Percentiles rank a stretch among this genome's conserved stretches.
phyloP scores from a whole-genome alignment of 208 protist species.

The Porcisia hertigi region DNA sequence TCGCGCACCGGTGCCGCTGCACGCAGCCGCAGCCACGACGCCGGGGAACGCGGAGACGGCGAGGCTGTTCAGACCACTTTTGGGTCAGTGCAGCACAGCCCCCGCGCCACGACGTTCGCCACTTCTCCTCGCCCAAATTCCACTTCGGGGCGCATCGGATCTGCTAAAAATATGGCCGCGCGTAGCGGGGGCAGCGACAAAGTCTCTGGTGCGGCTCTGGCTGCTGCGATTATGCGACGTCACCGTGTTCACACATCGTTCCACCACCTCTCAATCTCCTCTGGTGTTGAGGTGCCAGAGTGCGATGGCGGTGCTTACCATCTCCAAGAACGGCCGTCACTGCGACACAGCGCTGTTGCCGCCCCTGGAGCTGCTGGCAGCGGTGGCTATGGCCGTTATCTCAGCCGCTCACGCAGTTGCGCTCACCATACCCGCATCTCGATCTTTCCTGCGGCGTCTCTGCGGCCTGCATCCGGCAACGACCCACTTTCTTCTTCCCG shows the following conservation, averaged over 20 bases:
- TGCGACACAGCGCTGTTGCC: not conserved
- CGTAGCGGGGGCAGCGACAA: not conserved
- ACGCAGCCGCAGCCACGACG: not conserved
- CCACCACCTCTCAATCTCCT: constrained; percentile 16
- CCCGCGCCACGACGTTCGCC: not conserved
- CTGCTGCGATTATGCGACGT: constrained; percentile 23
- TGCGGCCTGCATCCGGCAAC: not conserved
- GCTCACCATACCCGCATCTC: constrained; percentile 20
- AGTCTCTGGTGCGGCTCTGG: constrained; percentile 8
- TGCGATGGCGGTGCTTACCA: constrained; percentile 28
- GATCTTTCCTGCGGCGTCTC: constrained; percentile 2
- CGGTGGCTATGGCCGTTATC: not conserved
- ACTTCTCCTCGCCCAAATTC: not conserved
- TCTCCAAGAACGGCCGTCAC: constrained; percentile 15
- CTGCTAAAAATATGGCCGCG: not conserved
- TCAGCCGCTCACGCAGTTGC: constrained; percentile 15
- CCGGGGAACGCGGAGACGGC: not conserved
- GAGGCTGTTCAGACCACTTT: constrained; percentile 16
- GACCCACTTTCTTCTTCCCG: not conserved
- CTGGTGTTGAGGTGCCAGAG: constrained; percentile 29
- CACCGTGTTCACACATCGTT: constrained; percentile 12
- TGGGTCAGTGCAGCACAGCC: not conserved
- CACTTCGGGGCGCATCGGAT: not conserved
- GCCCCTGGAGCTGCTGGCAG: not conserved
- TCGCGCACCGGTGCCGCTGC: not conserved